These are phyloP conservation scores for Sporothrix euskadiensis DNA, from an alignment of 2,329 filamentous ascomycete genomes.

Conservation along the genomic window DNA sequence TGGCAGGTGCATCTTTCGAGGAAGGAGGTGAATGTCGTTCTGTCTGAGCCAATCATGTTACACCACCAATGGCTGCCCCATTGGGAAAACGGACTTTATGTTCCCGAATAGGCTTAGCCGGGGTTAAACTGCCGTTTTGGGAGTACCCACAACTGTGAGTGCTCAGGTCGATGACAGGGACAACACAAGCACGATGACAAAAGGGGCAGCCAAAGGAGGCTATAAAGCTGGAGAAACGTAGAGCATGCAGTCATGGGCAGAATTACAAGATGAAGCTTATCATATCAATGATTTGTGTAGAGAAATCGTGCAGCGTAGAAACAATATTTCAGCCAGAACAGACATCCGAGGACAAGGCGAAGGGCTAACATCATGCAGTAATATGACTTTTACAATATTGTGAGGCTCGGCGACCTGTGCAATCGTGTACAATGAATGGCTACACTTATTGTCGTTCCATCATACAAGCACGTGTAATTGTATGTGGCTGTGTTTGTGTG, in stretches of 20 bases:
- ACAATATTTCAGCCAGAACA: not conserved
- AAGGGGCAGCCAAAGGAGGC: not conserved
- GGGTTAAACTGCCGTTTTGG: constrained; percentile 16
- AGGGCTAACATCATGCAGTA: not conserved
- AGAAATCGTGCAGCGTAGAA: not conserved
- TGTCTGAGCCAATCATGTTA: constrained; percentile 27
- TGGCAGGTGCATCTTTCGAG: not conserved
- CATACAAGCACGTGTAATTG: not conserved
- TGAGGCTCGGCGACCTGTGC: not conserved
- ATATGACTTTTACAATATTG: not conserved
- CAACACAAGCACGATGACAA: not conserved
- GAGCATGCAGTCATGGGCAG: not conserved
- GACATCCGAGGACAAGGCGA: not conserved
- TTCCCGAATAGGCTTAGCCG: constrained; percentile 23
- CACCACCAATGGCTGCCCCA: constrained; percentile 21
- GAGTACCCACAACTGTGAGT: not conserved
- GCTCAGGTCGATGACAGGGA: not conserved
- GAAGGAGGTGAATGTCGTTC: not conserved
- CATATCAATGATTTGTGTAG: not conserved
- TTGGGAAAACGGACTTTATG: constrained; percentile 23
- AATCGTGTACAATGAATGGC: too few species aligned
- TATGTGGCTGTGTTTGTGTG: not conserved
- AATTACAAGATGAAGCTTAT: not conserved
- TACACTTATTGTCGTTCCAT: too few species aligned
- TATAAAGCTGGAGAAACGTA: not conserved